These are phyloP conservation scores for Ettlia oleoabundans DNA, from an alignment of 139 green algal genomes.

Conservation along the genomic window DNA sequence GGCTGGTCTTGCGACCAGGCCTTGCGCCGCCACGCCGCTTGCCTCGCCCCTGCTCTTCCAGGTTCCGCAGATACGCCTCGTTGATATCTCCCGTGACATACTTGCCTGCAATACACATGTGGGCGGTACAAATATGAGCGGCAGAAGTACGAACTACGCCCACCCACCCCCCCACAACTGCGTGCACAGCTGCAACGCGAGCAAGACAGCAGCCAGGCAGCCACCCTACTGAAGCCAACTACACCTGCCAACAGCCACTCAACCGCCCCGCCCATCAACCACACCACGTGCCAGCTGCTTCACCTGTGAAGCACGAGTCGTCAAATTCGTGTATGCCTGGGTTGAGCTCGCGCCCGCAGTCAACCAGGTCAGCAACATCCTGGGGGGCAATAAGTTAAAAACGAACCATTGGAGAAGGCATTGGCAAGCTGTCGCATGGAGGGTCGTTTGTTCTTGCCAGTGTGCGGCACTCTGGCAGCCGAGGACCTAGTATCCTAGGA, in stretches of 20 bases:
- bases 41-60: conserved; percentile 72
- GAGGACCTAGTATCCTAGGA: no score
- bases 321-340: conserved; percentile 88
- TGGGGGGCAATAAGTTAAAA: no score
- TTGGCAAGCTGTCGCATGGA: no score
- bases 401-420: no score
- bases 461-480: no score
- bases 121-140: not conserved
- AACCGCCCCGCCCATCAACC: not conserved
- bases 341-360: conserved; percentile 81
- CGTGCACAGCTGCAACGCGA: not conserved
- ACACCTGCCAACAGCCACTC: not conserved
- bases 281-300: not conserved
- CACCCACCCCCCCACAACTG: not conserved
- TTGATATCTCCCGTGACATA: conserved; percentile 89
- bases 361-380: conserved; percentile 80
- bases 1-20: conserved; percentile 12
- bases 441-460: no score
- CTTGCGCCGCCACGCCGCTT: conserved; percentile 29
- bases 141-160: no score
- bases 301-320: conserved; percentile 88
- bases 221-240: no score
- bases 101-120: conserved; percentile 54
- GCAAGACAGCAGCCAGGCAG: not conserved
- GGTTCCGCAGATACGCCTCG: conserved; percentile 78